Percentiles rank a stretch among this genome's conserved stretches.
Conservation (phyloP, 1,284 basidiomycete species). For the Pseudozyma sp. region DNA sequence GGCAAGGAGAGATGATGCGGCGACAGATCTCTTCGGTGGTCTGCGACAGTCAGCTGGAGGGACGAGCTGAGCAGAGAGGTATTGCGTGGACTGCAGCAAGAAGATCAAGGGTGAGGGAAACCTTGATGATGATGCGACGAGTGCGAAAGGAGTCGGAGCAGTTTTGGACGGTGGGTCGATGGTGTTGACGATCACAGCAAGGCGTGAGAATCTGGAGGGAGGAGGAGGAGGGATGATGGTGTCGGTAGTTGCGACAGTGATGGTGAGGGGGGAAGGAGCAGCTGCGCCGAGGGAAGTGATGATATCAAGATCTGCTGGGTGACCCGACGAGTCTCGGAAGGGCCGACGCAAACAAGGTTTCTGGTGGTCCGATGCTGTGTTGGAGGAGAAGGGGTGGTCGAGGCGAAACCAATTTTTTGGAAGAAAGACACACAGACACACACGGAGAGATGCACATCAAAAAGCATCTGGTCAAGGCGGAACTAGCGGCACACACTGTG, state of each 20-base stretch:
- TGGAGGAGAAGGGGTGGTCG: constrained; percentile 14
- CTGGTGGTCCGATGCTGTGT: background rate
- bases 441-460: background rate
- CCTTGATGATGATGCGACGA: constrained; percentile 36
- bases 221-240: constrained; percentile 4
- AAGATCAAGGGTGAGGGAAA: constrained; percentile 48
- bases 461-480: background rate
- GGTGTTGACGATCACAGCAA: background rate
- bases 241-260: constrained; percentile 4
- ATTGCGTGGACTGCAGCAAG: constrained; percentile 17
- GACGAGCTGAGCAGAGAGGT: background rate
- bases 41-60: background rate
- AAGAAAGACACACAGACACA: background rate
- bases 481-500: constrained; percentile 1
- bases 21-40: constrained; percentile 2
- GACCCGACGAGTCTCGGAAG: constrained; percentile 1
- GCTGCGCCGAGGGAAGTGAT: background rate
- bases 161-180: background rate
- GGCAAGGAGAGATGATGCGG: background rate
- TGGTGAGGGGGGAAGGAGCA: constrained; percentile 7
- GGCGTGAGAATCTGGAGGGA: background rate
- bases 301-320: constrained; percentile 4
- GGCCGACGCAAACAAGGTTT: constrained; percentile 5
- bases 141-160: background rate
- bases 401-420: constrained; percentile 12